Percentiles rank a stretch among this genome's conserved stretches.
phyloP scores from a whole-genome alignment of 352 stramenopile species.

The Thraustochytrium sp. region DNA sequence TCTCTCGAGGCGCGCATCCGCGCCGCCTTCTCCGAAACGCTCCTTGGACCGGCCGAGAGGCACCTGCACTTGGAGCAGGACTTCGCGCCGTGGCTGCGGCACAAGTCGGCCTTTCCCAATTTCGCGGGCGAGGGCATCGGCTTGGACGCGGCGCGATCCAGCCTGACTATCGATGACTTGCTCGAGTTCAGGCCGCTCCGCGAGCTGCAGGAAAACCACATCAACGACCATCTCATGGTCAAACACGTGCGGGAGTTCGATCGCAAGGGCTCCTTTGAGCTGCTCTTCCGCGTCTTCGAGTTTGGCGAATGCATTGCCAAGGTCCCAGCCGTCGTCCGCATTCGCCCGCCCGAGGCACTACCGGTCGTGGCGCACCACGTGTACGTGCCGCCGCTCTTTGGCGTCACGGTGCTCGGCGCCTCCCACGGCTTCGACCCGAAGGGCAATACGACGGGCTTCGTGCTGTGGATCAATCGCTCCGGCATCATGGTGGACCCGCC shows the following conservation, averaged over 20 bases:
- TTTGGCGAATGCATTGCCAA: slow-evolving; percentile 1
- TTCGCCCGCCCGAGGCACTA: not conserved
- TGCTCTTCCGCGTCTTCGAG: slow-evolving; percentile 3
- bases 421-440: slow-evolving; percentile 90
- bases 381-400: slow-evolving; percentile 88
- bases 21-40: slow-evolving; percentile 76
- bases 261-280: not conserved
- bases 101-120: slow-evolving; percentile 70
- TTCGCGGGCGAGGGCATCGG: slow-evolving; percentile 78
- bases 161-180: not conserved
- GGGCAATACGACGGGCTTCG: slow-evolving; percentile 88
- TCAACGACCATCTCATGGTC: not conserved
- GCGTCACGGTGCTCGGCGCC: slow-evolving; percentile 87
- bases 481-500: slow-evolving; percentile 95
- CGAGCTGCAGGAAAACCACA: not conserved
- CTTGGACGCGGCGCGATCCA: slow-evolving; percentile 57
- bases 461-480: slow-evolving; percentile 90
- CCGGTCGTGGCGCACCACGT: slow-evolving; percentile 55
- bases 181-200: slow-evolving; percentile 4
- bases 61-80: slow-evolving; percentile 66
- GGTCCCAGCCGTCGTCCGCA: not conserved
- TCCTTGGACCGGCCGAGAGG: slow-evolving; percentile 64
- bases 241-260: not conserved
- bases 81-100: slow-evolving; percentile 61
- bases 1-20: slow-evolving; percentile 70